Conservation (phyloP, 345 rosid genomes). For the Trapa bicornis region DNA sequence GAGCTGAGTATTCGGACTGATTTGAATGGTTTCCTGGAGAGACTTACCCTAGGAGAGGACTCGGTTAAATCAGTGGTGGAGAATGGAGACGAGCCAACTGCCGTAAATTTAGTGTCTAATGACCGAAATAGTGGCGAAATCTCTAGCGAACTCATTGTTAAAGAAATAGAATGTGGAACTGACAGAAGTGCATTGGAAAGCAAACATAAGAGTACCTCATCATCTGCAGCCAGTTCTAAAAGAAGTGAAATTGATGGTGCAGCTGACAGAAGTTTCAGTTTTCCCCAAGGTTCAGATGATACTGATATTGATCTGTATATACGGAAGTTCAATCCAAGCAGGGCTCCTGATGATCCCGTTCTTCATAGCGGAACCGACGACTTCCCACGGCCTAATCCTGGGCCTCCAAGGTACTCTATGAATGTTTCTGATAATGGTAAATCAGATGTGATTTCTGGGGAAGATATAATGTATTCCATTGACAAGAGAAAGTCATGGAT, state of each 20-base stretch:
- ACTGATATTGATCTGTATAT: conserved; percentile 36
- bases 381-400: conserved; percentile 21
- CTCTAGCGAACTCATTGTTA: conserved; percentile 75
- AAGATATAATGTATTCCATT: conserved; percentile 40
- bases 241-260: conserved; percentile 24
- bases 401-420: conserved; percentile 20
- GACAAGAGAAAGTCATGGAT: conserved; percentile 43
- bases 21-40: conserved; percentile 61
- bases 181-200: conserved; percentile 46
- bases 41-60: conserved; percentile 43
- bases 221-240: conserved; percentile 31
- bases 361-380: conserved; percentile 17
- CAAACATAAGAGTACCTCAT: conserved; percentile 41
- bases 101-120: conserved; percentile 22
- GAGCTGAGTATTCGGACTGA: conserved; percentile 65
- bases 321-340: conserved; percentile 39
- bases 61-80: conserved; percentile 25
- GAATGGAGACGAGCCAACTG: conserved; percentile 18
- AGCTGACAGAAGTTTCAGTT: conserved; percentile 34
- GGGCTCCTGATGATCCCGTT: conserved; percentile 12
- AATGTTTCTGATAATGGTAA: conserved; percentile 27
- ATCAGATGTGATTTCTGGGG: conserved; percentile 37
- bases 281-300: conserved; percentile 45
- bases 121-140: conserved; percentile 34
- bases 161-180: conserved; percentile 72